Evolutionary conservation across 1,284 basidiomycete genomes (phyloP), one percentile per base, ranked within the genome.

Genomic region (Austroboletus sp.): DNA sequence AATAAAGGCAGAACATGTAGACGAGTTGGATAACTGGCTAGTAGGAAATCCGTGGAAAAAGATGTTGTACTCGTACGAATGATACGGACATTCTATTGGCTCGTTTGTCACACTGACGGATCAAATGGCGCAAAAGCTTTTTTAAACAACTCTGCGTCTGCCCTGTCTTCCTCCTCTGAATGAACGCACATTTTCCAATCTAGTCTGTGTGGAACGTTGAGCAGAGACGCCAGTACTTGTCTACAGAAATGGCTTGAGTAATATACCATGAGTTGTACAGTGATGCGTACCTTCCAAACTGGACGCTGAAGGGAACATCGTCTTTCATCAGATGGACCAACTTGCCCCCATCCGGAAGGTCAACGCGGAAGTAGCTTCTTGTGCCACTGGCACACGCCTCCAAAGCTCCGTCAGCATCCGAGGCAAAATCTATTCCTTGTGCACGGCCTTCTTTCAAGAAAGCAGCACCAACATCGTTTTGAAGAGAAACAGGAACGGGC

Each of bases 121-220:
- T 89, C 82, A 62, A 90, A 92, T 3, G 75, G 67, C 15, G 77
- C 73, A 58, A 94, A 93, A 1, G 85, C 88, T 33, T 73, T 70
- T 62, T 92, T 94, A 68, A 96, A 94, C 46, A 78, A 76, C 44
- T 79, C 69, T 3, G 80, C 86, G 62, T 95, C 92, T 17, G 76
- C 77, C 58, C 72, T 84, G 58, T 96, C 92, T 56, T 91, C 87
- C 17, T 82, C 82, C 40, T 90, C 87, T 4, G 80, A 70, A 52
- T 88, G 76, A 57, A 76, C 70, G 60, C 94, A 97, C 2, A 76
- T 78, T 63, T 91, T 94, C 93, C 93, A 97, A 60, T 97, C 91
- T 40, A 85, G 70, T 39, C 93, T 75, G 36, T 92, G 80, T 1
- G 82, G 80, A 47, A 82, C 76, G 8, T 75, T 80, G 41, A 97